These are phyloP conservation scores for Penicillium sp. DNA, from an alignment of 2,329 filamentous ascomycete species.

Conservation along the genomic window DNA sequence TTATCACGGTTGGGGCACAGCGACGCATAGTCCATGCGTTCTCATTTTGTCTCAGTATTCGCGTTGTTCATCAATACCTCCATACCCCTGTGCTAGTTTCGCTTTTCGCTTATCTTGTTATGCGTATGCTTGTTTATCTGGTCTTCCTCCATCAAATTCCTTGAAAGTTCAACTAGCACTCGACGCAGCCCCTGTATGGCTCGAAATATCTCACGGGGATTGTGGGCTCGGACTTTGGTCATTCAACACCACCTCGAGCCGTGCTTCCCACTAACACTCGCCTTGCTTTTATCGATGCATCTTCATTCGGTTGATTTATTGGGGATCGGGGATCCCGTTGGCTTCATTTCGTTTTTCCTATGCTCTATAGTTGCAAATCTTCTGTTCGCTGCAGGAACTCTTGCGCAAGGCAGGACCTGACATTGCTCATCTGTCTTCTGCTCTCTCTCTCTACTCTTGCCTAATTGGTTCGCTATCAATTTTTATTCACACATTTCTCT, in stretches of 20 bases:
- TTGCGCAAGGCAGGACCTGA: constrained; percentile 6
- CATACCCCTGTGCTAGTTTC: constrained; percentile 30
- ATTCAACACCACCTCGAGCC: constrained; percentile 11
- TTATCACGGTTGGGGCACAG: constrained; percentile 21
- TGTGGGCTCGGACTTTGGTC: constrained; percentile 3
- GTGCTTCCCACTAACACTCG: constrained; percentile 26
- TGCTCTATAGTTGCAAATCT: constrained; percentile 4
- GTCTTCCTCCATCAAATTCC: constrained; percentile 3
- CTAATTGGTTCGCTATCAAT: constrained; percentile 4
- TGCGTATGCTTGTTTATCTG: constrained; percentile 5
- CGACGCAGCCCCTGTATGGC: background rate
- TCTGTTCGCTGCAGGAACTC: constrained; percentile 8
- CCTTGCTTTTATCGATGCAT: constrained; percentile 16
- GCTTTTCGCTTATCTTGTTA: constrained; percentile 16
- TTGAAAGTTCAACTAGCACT: constrained; percentile 3
- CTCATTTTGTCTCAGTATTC: constrained; percentile 17
- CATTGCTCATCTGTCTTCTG: constrained; percentile 7
- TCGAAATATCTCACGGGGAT: constrained; percentile 14
- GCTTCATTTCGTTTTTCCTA: constrained; percentile 5
- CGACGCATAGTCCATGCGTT: constrained; percentile 16
- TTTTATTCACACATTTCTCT: background rate
- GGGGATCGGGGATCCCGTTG: constrained; percentile 19
- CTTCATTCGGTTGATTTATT: constrained; percentile 21
- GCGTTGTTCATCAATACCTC: constrained; percentile 21
- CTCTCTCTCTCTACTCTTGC: constrained; percentile 3